Conservation (phyloP, 2,329 filamentous ascomycete species). For the Trichophyton mentagrophytes region DNA sequence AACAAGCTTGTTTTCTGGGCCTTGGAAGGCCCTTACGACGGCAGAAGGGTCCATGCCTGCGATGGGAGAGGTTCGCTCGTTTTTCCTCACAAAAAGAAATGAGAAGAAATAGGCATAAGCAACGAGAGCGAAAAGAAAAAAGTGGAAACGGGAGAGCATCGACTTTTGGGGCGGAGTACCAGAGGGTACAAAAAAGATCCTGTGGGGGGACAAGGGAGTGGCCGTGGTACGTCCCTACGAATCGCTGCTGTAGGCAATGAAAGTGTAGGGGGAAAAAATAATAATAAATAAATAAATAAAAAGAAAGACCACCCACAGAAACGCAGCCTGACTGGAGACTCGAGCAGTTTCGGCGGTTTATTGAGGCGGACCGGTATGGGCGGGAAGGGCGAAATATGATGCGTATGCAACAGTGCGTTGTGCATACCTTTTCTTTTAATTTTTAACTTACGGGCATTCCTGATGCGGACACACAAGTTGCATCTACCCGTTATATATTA, state of each 20-base stretch:
- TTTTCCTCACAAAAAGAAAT: background rate
- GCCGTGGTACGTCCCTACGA: background rate
- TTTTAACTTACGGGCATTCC: background rate
- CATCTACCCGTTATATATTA: slow-evolving; percentile 3
- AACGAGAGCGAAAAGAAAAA: background rate
- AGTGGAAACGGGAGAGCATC: background rate
- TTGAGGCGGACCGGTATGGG: background rate
- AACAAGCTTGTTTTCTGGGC: background rate
- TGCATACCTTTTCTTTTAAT: background rate
- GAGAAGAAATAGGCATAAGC: background rate
- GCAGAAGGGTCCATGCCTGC: background rate
- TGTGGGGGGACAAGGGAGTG: background rate
- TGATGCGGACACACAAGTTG: background rate
- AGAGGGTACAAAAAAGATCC: background rate
- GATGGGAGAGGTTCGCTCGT: background rate
- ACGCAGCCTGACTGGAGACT: background rate
- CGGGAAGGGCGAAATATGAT: background rate
- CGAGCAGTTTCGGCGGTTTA: background rate
- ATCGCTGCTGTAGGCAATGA: background rate
- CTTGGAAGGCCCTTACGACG: background rate
- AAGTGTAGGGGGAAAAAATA: background rate
- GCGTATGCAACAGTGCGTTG: slow-evolving; percentile 2
- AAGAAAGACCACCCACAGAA: background rate
- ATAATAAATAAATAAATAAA: background rate
- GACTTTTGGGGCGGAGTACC: background rate